Base-by-base conservation (phyloP, 2,329 filamentous ascomycete species). In the Alternaria sp. region DNA sequence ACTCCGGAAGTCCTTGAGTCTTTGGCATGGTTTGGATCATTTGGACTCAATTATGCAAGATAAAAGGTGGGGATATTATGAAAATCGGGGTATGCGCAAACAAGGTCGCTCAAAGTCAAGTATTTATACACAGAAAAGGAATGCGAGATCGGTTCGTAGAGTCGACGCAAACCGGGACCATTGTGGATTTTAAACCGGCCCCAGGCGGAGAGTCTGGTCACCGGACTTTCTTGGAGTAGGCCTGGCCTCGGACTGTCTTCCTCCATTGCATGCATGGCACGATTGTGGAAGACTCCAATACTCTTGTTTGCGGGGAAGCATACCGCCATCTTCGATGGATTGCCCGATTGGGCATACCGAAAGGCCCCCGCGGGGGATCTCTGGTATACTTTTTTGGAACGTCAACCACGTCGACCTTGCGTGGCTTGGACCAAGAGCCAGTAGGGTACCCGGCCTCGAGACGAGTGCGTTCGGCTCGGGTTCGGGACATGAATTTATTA, bases 1-100 rank as follows among this genome's bases (percentile, higher is more conserved):
- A 95, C 74, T 95, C 92, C 45, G 90, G 89, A 52, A 94, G 80
- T 27, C 70, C 68, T 40, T 60, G 62, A 18, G 63, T 56, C n/a
- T 60, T 41, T 9, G 67, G 56, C 70, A 72, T 72, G 14, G 40
- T 36, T 46, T 41, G 45, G n/a, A 51, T 57, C 43, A 22, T 38
- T 57, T 14, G 20, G 12, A 20, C 16, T 40, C 18, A 41, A 8
- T 20, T 36, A 12, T 25, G 18, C 27, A 38, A 18, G 18, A 32
- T 9, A 27, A 50, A 20, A 45, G 22, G 34, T 22, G 20, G 12
- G 8, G 18, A 14, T n/a, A 28, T n/a, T 28, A 6, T 34, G 18
- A 16, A 34, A 22, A 22, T 46, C n/a, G 36, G 11, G 30, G 32
- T 57, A 30, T 43, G 25, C 46, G 22, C 45, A 27, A n/a, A 54